These are phyloP conservation scores for Hansenula sp. DNA, from an alignment of 1,139 yeast genomes.

Conservation along the genomic window DNA sequence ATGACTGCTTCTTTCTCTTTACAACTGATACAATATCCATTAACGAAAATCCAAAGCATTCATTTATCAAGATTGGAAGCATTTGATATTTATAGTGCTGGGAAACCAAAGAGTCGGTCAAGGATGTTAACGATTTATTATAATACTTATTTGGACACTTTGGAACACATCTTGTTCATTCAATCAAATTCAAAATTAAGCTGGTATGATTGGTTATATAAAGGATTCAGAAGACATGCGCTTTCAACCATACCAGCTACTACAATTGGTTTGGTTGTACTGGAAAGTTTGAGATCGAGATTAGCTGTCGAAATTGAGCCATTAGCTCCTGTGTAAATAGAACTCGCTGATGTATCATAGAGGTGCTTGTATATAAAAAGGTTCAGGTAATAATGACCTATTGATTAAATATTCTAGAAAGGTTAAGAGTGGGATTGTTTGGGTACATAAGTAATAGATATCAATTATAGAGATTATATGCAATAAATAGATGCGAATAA, in stretches of 20 bases:
- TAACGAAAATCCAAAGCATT: slow-evolving; percentile 73
- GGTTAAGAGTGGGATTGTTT: no score
- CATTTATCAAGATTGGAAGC: slow-evolving; percentile 80
- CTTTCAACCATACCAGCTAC: slow-evolving; percentile 82
- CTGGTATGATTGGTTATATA: slow-evolving; percentile 68
- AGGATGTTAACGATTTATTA: slow-evolving; percentile 35
- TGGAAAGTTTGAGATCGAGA: slow-evolving; percentile 66
- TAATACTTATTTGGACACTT: slow-evolving; percentile 72
- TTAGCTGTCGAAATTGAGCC: slow-evolving; percentile 4
- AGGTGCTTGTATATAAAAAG: neutral
- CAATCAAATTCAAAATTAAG: slow-evolving; percentile 50
- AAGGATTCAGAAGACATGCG: slow-evolving; percentile 73
- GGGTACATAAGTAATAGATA: no score
- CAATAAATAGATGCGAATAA: slow-evolving; percentile 6
- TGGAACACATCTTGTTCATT: slow-evolving; percentile 51
- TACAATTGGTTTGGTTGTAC: slow-evolving; percentile 76
- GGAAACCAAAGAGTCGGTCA: slow-evolving; percentile 15
- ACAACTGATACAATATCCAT: slow-evolving; percentile 78
- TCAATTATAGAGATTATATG: no score
- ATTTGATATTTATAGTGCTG: slow-evolving; percentile 58
- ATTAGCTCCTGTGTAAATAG: neutral
- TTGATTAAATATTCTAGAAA: no score
- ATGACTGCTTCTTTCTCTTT: slow-evolving; percentile 80
- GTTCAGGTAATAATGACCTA: no score
- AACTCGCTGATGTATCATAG: no score